These are phyloP conservation scores for Clavispora carvajalis DNA, from an alignment of 805 yeast species.

Conservation along the genomic window DNA sequence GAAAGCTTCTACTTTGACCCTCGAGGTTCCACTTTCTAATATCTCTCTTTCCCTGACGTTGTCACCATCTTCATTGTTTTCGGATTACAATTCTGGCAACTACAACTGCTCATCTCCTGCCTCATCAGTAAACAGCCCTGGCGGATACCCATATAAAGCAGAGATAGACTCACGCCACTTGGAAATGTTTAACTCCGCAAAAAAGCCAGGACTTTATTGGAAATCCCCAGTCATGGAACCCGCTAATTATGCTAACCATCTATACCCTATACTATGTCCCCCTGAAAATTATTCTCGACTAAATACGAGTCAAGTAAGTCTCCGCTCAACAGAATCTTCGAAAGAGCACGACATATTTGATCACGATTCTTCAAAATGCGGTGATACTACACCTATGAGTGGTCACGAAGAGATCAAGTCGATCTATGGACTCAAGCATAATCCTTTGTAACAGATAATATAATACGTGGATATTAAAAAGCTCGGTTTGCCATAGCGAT, in stretches of 20 bases:
- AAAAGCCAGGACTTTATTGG: not conserved
- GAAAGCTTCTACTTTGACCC: not conserved
- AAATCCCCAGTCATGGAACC: constrained; percentile 3
- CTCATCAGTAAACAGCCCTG: not conserved
- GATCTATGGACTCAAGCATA: constrained; percentile 1
- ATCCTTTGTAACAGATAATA: not conserved
- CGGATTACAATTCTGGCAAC: constrained; percentile 4
- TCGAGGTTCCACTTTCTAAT: not conserved
- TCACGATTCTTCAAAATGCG: constrained; percentile 18
- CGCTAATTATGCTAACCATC: constrained; percentile 7
- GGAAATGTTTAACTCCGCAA: not conserved
- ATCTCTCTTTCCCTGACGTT: not conserved
- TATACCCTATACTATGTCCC: constrained; percentile 3
- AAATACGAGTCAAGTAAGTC: constrained; percentile 24
- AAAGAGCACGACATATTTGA: constrained; percentile 22
- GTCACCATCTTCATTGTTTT: constrained; percentile 2
- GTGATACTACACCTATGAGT: constrained; percentile 29
- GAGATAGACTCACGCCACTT: not conserved
- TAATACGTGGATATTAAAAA: too few species aligned
- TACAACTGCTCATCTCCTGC: constrained; percentile 2
- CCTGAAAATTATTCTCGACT: constrained; percentile 7
- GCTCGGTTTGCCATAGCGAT: too few species aligned
- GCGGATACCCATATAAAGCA: not conserved
- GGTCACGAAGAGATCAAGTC: constrained; percentile 18
- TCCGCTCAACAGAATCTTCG: constrained; percentile 19